phyloP scores from a whole-genome alignment of 2,329 filamentous ascomycete genomes.

The Basipetospora sp. region DNA sequence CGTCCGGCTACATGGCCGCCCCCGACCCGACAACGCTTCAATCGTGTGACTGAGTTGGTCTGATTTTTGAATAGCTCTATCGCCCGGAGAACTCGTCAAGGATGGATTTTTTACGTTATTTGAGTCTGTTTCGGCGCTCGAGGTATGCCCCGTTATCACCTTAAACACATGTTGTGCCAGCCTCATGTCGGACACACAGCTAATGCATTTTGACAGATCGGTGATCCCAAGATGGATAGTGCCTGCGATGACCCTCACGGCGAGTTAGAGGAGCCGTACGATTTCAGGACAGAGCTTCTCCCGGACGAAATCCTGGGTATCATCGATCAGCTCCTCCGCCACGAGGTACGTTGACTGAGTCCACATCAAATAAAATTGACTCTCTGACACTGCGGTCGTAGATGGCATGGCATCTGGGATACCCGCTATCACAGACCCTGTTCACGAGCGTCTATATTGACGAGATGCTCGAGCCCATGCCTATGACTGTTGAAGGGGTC shows the following conservation, averaged over 20 bases:
- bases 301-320: constrained; percentile 78
- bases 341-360: constrained; percentile 47
- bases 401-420: constrained; percentile 96
- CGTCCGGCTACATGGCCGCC: too few species aligned
- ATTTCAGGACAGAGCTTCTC: constrained; percentile 51
- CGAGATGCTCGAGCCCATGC: constrained; percentile 57
- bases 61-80: too few species aligned
- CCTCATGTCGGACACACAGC: background rate
- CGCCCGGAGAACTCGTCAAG: constrained; percentile 73
- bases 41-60: too few species aligned
- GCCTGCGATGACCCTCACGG: constrained; percentile 67
- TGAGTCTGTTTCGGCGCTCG: constrained; percentile 77
- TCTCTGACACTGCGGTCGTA: constrained; percentile 20
- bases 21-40: too few species aligned
- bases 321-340: constrained; percentile 80
- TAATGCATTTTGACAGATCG: constrained; percentile 49
- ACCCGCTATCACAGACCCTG: constrained; percentile 83
- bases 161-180: too few species aligned
- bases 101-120: constrained; percentile 90
- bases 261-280: constrained; percentile 69
- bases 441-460: constrained; percentile 89
- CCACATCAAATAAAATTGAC: too few species aligned
- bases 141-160: constrained; percentile 31
- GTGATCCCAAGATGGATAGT: constrained; percentile 98
- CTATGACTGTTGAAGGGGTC: constrained; percentile 48